Evolutionary conservation across 2,329 filamentous ascomycete species (phyloP).

Genomic region (Alternaria gansuensis): DNA sequence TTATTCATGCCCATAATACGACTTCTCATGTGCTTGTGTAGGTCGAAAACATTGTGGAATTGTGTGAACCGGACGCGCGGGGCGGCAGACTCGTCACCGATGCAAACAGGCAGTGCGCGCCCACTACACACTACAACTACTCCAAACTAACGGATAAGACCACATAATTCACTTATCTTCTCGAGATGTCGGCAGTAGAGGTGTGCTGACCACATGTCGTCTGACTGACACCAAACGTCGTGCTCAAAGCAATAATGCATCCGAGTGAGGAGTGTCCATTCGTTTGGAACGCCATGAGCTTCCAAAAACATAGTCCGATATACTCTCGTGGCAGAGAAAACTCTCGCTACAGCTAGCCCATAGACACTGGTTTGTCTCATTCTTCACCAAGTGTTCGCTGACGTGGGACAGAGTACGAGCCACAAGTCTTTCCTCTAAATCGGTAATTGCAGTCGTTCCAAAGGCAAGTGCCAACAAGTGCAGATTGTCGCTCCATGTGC

Average conservation of each 20-base stretch:
- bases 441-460: conserved; percentile 4
- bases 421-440: conserved; percentile 1
- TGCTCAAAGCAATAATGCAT: conserved; percentile 10
- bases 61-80: not conserved
- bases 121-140: not conserved
- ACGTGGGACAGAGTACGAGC: not conserved
- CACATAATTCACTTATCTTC: not conserved
- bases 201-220: not conserved
- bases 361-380: not conserved
- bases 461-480: not conserved
- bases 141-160: not conserved
- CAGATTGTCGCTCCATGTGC: not conserved
- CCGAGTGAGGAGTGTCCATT: conserved; percentile 1
- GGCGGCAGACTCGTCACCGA: not conserved
- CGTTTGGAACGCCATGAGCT: not conserved
- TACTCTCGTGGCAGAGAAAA: not conserved
- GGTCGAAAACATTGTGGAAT: conserved; percentile 1
- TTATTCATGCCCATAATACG: not conserved
- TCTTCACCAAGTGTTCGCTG: too few relatives aligned
- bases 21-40: conserved; percentile 1
- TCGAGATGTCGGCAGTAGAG: not conserved
- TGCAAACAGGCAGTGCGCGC: conserved; percentile 2
- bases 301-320: conserved; percentile 1
- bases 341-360: not conserved
- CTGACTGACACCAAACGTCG: conserved; percentile 2